Percentiles rank a stretch among this genome's conserved stretches.
These are phyloP conservation scores for Populus tremula DNA, from an alignment of 345 rosid species.

Conservation along the genomic window DNA sequence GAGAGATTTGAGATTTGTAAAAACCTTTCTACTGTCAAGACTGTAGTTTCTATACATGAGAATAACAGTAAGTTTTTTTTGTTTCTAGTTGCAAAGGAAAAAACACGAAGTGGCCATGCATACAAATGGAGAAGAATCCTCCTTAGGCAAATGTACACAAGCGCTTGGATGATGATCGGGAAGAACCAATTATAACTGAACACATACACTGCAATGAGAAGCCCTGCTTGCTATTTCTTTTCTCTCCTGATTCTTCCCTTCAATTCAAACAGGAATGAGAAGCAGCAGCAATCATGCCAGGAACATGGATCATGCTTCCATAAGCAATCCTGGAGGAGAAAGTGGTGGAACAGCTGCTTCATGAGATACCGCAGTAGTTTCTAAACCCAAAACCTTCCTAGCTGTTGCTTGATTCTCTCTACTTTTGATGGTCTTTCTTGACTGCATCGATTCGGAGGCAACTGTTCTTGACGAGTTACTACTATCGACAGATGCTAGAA, in stretches of 20 bases:
- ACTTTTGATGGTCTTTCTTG: slow-evolving; percentile 8
- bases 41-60: slow-evolving; percentile 16
- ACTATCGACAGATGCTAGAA: slow-evolving; percentile 23
- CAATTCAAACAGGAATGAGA: slow-evolving; percentile 19
- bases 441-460: slow-evolving; percentile 14
- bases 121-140: neutral
- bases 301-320: slow-evolving; percentile 21
- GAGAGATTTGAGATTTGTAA: too few species aligned
- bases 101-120: neutral
- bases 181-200: slow-evolving; percentile 27
- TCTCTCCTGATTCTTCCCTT: slow-evolving; percentile 40
- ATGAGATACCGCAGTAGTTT: neutral
- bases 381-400: slow-evolving; percentile 22
- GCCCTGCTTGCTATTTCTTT: slow-evolving; percentile 22
- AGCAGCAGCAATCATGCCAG: slow-evolving; percentile 26
- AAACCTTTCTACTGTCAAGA: neutral
- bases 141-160: slow-evolving; percentile 14
- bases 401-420: slow-evolving; percentile 16
- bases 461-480: slow-evolving; percentile 26
- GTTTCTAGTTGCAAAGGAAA: neutral
- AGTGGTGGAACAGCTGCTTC: slow-evolving; percentile 32
- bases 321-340: slow-evolving; percentile 37
- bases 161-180: slow-evolving; percentile 48
- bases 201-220: slow-evolving; percentile 7
- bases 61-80: neutral